Base-by-base conservation (phyloP, 1,139 yeast species). In the Candida labiduridarum region DNA sequence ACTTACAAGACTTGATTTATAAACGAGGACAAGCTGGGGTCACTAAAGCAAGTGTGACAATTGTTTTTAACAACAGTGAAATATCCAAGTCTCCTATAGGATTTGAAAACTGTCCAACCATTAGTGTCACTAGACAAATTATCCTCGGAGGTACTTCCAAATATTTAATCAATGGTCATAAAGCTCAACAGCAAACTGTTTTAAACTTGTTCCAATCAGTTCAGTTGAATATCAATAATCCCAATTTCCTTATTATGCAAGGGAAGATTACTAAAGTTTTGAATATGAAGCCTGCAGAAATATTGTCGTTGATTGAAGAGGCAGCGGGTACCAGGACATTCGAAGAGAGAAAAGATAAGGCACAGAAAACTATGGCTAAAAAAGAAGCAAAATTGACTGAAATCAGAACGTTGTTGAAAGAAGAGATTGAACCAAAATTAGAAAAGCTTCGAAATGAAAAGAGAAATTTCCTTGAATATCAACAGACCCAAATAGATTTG, bases 21-120 rank as follows among this genome's bases (percentile, higher is more conserved):
- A 94, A 94, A 62, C 82, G 98, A 59, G 99, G 99, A 9, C 99
- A 94, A 65, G 98, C 99, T 0, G 99, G 99, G 56, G 94, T 94
- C 9, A 92, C 97, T 1, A 92, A 91, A 65, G 99, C 99, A 1
- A 87, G 96, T 63, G 99, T 95, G 1, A 91, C 99, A 0, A 90
- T 95, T 49, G 96, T 94, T 2, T 95, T 95, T 65, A 96, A 92
- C 67, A 95, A 94, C 62, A 66, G 80, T 29, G 98, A 92, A 59
- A 76, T 80, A 50, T 66, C 81, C 3, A 86, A 83, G 57, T 84
- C 95, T 0, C 98, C 98, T 1, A 86, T 91, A 51, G 97, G 97
- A 5, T 92, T 90, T 62, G 95, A 88, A 59, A 84, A 84, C 48
- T 81, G 85, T 53, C 74, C 86, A 9, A 88, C 89, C 58, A 90